phyloP scores from a whole-genome alignment of 73 alveolate species.

The Symbiodinium pilosum region DNA sequence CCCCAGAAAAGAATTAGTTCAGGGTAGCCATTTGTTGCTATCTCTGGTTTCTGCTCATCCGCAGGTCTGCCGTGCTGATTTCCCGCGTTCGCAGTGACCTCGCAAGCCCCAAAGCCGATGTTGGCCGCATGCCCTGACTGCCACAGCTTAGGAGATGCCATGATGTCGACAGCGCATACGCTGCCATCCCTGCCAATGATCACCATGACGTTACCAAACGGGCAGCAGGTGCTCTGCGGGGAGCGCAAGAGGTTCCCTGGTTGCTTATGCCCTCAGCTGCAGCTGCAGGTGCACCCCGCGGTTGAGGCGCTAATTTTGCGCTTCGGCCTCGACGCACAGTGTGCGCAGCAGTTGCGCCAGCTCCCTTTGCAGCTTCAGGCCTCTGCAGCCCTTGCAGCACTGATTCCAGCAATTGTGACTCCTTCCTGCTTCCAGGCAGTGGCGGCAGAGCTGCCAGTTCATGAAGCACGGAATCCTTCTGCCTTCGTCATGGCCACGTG shows the following conservation, averaged over 20 bases:
- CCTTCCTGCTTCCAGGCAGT: constrained; percentile 42
- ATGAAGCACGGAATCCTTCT: constrained; percentile 87
- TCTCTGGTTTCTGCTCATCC: neutral
- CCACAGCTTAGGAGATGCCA: constrained; percentile 32
- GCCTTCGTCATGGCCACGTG: constrained; percentile 61
- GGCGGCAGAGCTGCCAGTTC: constrained; percentile 81
- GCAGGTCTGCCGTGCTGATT: constrained; percentile 79
- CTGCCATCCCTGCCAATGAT: constrained; percentile 70
- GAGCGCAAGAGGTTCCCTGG: neutral
- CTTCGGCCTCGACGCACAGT: constrained; percentile 81
- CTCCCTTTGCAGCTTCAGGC: constrained; percentile 78
- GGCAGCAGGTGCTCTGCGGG: constrained; percentile 22
- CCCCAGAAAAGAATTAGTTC: neutral
- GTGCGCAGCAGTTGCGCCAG: constrained; percentile 92
- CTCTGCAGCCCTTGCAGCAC: too few species aligned
- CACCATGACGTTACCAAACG: constrained; percentile 77
- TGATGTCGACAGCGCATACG: constrained; percentile 72
- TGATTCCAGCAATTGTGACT: too few species aligned
- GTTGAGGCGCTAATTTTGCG: constrained; percentile 79
- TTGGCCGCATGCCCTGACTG: neutral
- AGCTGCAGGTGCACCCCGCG: constrained; percentile 46
- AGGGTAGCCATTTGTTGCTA: neutral
- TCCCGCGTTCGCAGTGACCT: constrained; percentile 49
- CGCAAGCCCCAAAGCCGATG: too few species aligned
- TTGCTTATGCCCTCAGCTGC: neutral